Evolutionary conservation across 345 rosid genomes (phyloP).

Genomic region (Clausena lansium): DNA sequence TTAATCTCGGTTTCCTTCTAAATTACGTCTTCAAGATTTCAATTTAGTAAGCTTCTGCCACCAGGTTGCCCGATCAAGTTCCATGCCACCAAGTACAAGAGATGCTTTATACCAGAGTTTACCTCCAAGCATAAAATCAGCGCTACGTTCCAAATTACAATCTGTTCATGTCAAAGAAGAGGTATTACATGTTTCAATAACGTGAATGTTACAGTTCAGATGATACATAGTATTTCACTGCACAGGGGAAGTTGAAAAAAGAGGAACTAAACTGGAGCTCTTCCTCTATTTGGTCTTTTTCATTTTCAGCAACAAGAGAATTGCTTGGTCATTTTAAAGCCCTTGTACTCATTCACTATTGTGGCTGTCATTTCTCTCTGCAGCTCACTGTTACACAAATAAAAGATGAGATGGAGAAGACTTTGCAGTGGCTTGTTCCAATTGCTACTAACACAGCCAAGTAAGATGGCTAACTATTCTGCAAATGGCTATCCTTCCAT

Average conservation of each 20-base stretch:
- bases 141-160: constrained; percentile 61
- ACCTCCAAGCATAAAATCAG: constrained; percentile 71
- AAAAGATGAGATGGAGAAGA: constrained; percentile 92
- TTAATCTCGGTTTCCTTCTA: not conserved
- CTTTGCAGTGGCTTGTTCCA: constrained; percentile 92
- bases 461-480: constrained; percentile 33
- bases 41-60: constrained; percentile 21
- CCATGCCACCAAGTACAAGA: constrained; percentile 79
- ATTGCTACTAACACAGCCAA: constrained; percentile 88
- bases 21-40: constrained; percentile 17
- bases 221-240: not conserved
- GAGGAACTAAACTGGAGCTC: not conserved
- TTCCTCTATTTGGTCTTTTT: not conserved
- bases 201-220: not conserved
- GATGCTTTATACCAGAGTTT: constrained; percentile 83
- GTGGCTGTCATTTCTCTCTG: constrained; percentile 16
- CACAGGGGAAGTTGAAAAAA: not conserved
- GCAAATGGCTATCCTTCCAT: not conserved
- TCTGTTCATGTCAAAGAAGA: constrained; percentile 57
- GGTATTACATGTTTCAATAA: constrained; percentile 32
- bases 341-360: not conserved
- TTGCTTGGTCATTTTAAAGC: not conserved
- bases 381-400: constrained; percentile 80
- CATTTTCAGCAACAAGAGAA: not conserved
- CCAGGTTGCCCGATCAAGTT: constrained; percentile 77